Percentiles rank a stretch among this genome's conserved stretches.
These are phyloP conservation scores for Cutaneotrichosporon dermatis DNA, from an alignment of 1,284 basidiomycete genomes.

Conservation along the genomic window DNA sequence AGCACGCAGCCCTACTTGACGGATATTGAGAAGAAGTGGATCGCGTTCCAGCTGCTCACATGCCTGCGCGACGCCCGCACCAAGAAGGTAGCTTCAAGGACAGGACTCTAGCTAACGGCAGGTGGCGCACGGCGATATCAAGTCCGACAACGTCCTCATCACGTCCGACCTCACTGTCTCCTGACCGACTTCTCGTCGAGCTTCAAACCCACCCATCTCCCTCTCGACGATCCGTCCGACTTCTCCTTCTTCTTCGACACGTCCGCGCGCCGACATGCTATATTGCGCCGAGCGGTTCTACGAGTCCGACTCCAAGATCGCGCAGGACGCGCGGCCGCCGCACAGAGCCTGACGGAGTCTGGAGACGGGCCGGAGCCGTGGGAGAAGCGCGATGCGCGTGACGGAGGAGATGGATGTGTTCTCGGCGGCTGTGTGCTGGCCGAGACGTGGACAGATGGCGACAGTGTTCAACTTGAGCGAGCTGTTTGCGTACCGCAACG, in stretches of 20 bases:
- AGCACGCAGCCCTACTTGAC: conserved; percentile 95
- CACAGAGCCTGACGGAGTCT: conserved; percentile 51
- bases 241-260: conserved; percentile 99
- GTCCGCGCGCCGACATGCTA: conserved; percentile 91
- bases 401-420: conserved; percentile 99
- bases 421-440: conserved; percentile 89
- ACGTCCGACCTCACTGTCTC: conserved; percentile 95
- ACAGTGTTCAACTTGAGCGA: conserved; percentile 92
- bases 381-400: conserved; percentile 67
- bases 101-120: conserved; percentile 45
- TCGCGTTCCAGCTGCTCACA: conserved; percentile 86
- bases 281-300: conserved; percentile 93
- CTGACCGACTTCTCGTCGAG: conserved; percentile 89
- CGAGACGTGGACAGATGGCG: conserved; percentile 90
- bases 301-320: conserved; percentile 67
- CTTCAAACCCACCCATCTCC: conserved; percentile 93
- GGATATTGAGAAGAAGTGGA: conserved; percentile 94
- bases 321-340: conserved; percentile 55
- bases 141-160: conserved; percentile 95
- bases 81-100: conserved; percentile 52
- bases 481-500: conserved; percentile 88
- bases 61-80: conserved; percentile 78
- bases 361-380: conserved; percentile 26
- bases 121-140: conserved; percentile 93
- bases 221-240: conserved; percentile 93